phyloP scores from a whole-genome alignment of 306 rosid genomes.

The Cicer yamashitae region DNA sequence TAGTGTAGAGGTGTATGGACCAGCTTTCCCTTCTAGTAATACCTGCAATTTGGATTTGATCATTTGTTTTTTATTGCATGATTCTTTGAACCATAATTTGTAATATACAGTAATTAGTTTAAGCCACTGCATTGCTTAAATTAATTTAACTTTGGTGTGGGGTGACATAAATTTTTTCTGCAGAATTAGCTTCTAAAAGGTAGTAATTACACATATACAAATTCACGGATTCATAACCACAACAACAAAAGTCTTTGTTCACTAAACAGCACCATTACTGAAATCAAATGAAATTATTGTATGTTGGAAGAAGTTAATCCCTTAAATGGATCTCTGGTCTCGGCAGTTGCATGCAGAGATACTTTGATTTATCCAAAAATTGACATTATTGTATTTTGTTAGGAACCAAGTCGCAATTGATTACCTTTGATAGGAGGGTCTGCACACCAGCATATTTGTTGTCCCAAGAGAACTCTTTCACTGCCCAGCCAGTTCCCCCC shows the following conservation, averaged over 20 bases:
- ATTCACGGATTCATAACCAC: neutral
- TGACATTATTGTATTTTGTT: neutral
- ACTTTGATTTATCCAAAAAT: no score
- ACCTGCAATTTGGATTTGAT: slow-evolving; percentile 52
- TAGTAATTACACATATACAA: neutral
- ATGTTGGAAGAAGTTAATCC: neutral
- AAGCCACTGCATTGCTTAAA: slow-evolving; percentile 15
- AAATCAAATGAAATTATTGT: neutral
- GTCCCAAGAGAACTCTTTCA: slow-evolving; percentile 92
- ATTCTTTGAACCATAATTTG: slow-evolving; percentile 25
- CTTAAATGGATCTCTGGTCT: no score
- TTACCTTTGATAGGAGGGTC: slow-evolving; percentile 78
- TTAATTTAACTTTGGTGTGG: neutral
- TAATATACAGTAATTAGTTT: slow-evolving; percentile 11
- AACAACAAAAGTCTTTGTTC: neutral
- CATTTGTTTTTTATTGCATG: slow-evolving; percentile 23
- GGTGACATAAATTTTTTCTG: neutral
- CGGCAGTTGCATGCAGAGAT: no score
- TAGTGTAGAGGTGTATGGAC: slow-evolving; percentile 60
- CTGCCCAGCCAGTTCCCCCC: slow-evolving; percentile 94
- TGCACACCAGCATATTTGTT: slow-evolving; percentile 91
- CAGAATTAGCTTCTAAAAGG: no score
- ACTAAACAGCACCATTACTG: no score
- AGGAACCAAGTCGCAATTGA: neutral
- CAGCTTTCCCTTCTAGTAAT: slow-evolving; percentile 72